Evolutionary conservation across 1,139 yeast genomes (phyloP).

Genomic region (Pichia sp.): DNA sequence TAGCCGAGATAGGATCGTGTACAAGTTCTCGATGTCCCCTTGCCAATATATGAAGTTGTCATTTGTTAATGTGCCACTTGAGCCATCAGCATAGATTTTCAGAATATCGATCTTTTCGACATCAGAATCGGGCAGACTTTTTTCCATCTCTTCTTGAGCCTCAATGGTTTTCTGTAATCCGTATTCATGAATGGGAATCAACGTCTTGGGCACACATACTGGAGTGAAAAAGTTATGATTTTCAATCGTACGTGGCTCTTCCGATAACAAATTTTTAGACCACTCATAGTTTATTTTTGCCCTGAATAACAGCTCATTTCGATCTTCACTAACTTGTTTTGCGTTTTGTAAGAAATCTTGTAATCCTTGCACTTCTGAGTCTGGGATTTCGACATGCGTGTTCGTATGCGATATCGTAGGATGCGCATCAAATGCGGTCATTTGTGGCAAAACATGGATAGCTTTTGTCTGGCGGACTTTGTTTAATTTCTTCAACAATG

Average conservation of each 20-base stretch:
- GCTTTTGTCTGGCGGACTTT: slow-evolving; percentile 19
- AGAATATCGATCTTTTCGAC: slow-evolving; percentile 36
- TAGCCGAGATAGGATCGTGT: not conserved
- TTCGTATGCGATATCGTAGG: slow-evolving; percentile 17
- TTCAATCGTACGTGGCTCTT: slow-evolving; percentile 40
- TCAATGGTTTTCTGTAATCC: not conserved
- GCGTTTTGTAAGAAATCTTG: slow-evolving; percentile 41
- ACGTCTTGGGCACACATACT: slow-evolving; percentile 29
- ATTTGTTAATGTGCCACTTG: slow-evolving; percentile 2
- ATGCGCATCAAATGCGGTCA: slow-evolving; percentile 24
- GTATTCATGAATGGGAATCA: slow-evolving; percentile 14
- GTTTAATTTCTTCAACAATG: slow-evolving; percentile 20
- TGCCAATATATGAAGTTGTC: slow-evolving; percentile 6
- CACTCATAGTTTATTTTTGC: slow-evolving; percentile 53
- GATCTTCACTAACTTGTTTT: slow-evolving; percentile 37
- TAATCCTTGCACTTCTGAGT: slow-evolving; percentile 14
- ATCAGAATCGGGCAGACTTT: not conserved
- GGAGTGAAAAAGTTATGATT: slow-evolving; percentile 51
- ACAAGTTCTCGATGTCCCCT: slow-evolving; percentile 8
- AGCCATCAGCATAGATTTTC: slow-evolving; percentile 37
- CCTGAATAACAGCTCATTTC: slow-evolving; percentile 44
- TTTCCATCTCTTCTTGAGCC: slow-evolving; percentile 1
- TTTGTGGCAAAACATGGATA: slow-evolving; percentile 20
- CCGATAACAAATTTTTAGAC: slow-evolving; percentile 36
- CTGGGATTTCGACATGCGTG: not conserved